Percentiles rank a stretch among this genome's conserved stretches.
Evolutionary conservation across 495 filamentous ascomycete species (phyloP).

Genomic region (Neurospora tetraspora): DNA sequence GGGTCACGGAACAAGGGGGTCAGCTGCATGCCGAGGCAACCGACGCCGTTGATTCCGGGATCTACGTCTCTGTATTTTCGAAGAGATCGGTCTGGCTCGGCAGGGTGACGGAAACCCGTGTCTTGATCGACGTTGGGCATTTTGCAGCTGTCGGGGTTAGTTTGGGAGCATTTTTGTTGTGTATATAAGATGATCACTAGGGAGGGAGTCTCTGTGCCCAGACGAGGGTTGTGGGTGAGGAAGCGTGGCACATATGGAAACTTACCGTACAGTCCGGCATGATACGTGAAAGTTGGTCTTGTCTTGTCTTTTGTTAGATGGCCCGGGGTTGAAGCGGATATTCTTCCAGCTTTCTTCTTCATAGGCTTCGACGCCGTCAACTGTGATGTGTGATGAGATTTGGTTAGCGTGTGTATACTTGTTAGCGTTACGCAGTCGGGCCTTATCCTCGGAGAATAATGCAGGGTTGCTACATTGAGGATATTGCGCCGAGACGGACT

Average conservation of each 20-base stretch:
- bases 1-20: slow-evolving; percentile 45
- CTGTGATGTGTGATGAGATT: slow-evolving; percentile 7
- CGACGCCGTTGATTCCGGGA: slow-evolving; percentile 53
- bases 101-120: slow-evolving; percentile 57
- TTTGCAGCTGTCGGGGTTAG: slow-evolving; percentile 48
- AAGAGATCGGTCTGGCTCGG: slow-evolving; percentile 66
- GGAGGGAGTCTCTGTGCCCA: slow-evolving; percentile 1
- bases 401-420: background rate
- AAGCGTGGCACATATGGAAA: background rate
- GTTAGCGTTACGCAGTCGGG: background rate
- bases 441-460: background rate
- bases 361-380: slow-evolving; percentile 29
- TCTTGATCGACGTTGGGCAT: slow-evolving; percentile 74
- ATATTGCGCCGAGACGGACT: background rate
- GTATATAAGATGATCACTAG: background rate
- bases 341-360: slow-evolving; percentile 73
- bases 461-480: background rate
- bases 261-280: slow-evolving; percentile 54
- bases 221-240: background rate
- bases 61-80: slow-evolving; percentile 63
- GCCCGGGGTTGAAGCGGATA: slow-evolving; percentile 47
- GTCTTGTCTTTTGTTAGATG: slow-evolving; percentile 17
- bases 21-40: slow-evolving; percentile 80
- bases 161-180: slow-evolving; percentile 7
- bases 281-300: slow-evolving; percentile 43